Evolutionary conservation across 2,329 filamentous ascomycete genomes (phyloP).

Genomic region (Exserohilum turcica): DNA sequence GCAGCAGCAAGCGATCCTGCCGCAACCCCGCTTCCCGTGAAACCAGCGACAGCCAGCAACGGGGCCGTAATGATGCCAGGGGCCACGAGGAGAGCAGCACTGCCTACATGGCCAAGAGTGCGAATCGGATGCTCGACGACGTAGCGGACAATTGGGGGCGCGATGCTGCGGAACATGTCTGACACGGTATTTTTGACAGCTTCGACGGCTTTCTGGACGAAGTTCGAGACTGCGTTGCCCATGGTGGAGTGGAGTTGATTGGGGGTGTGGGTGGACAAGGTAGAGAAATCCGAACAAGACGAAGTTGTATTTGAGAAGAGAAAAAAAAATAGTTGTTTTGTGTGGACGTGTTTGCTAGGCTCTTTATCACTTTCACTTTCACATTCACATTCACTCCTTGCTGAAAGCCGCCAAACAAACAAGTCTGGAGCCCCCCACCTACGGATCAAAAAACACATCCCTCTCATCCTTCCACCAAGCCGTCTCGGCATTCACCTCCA

Average conservation of each 20-base stretch:
- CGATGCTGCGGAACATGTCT: neutral
- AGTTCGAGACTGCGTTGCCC: neutral
- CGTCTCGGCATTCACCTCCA: no score
- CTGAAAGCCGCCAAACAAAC: neutral
- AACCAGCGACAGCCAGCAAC: neutral
- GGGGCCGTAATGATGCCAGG: neutral
- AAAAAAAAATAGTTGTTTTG: no score
- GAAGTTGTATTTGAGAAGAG: neutral
- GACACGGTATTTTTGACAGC: neutral
- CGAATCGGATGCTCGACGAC: neutral
- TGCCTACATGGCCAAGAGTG: neutral
- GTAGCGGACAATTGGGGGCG: neutral
- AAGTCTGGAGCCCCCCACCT: neutral
- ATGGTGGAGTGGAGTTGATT: neutral
- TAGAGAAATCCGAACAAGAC: no score
- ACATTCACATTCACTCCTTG: no score
- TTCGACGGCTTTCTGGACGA: neutral
- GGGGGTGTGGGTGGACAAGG: neutral
- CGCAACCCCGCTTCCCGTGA: neutral
- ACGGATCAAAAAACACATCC: neutral
- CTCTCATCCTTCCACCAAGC: neutral
- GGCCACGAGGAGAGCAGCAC: neutral
- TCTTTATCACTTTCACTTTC: no score
- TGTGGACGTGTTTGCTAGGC: no score
- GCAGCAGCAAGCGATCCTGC: neutral